Base-by-base conservation (phyloP, 495 filamentous ascomycete genomes). In the Aspergillus nanangensis region DNA sequence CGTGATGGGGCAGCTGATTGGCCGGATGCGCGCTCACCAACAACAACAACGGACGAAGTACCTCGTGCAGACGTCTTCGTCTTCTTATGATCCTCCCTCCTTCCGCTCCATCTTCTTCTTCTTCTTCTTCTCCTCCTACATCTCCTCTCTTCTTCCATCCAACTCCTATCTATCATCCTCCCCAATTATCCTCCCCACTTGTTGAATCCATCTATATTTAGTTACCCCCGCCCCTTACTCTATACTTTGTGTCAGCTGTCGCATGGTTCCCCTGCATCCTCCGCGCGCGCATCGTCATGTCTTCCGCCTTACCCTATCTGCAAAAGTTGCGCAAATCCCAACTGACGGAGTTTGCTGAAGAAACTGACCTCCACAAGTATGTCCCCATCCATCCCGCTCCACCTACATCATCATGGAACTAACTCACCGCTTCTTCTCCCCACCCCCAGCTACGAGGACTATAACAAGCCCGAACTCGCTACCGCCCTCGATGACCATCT, bases 401-500 rank as follows among this genome's bases (percentile, higher is more conserved):
- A 27, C 40, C 27, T 25, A 44, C 29, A 44, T 45, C 8, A 25
- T 45, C 33, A 37, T 36, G 19, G n/a, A 22, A 21, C 32, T 33
- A 38, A 8, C 27, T 20, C 17, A 29, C 41, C 31, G 27, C 20
- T 14, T 42, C 15, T 23, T 13, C 39, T 36, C n/a, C 24, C 25
- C 22, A 21, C 14, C 37, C 39, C 51, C 52, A 96, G 90, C 55
- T 80, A 77, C 56, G 83, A 87, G 43, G 74, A 78, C 29, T 64
- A 80, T 50, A 86, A 84, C 54, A 96, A 96, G 67, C 65, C 71
- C 50, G 90, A 97, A n/a, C 80, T 97, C 31, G 87, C 90, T 60
- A 55, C 72, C 41, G 74, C 78, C 20, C 78, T 98, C 45, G 87
- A 93, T 41, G 76, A 86, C 19, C 81, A 86, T 41, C 79, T 98